These are phyloP conservation scores for Lathyrus sativus DNA, from an alignment of 306 rosid species.

Conservation along the genomic window DNA sequence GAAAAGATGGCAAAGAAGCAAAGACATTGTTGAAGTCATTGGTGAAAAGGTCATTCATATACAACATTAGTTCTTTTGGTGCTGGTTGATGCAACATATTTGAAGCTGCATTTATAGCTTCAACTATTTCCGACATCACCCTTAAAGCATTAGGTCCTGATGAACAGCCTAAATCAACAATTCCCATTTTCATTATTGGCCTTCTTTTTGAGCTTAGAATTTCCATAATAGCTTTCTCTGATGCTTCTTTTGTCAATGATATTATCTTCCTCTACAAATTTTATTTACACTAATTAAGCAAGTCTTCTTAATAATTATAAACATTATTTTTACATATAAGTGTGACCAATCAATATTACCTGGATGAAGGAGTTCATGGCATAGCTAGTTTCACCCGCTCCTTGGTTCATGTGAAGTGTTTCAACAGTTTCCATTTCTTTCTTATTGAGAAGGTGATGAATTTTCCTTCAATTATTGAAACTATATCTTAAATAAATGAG, in stretches of 20 bases:
- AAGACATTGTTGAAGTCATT: conserved; percentile 82
- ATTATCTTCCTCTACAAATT: conserved; percentile 50
- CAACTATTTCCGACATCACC: conserved; percentile 51
- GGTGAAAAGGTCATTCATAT: conserved; percentile 65
- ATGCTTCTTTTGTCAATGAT: conserved; percentile 43
- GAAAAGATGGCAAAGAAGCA: conserved; percentile 63
- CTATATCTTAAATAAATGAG: not conserved
- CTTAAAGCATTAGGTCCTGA: conserved; percentile 73
- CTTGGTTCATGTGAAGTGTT: conserved; percentile 76
- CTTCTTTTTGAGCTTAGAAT: conserved; percentile 27
- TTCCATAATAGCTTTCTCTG: conserved; percentile 45
- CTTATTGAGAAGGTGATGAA: not conserved
- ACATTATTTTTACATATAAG: too few species aligned
- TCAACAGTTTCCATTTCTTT: conserved; percentile 57
- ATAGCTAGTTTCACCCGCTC: conserved; percentile 65
- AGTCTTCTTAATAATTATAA: too few species aligned
- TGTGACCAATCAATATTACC: not conserved
- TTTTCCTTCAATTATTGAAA: not conserved
- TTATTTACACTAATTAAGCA: not conserved
- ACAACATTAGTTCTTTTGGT: conserved; percentile 50
- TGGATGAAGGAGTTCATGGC: conserved; percentile 70
- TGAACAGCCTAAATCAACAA: conserved; percentile 87
- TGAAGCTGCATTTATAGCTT: conserved; percentile 38
- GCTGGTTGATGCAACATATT: conserved; percentile 8
- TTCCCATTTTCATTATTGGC: conserved; percentile 50